These are phyloP conservation scores for Schizothecium vesticola DNA, from an alignment of 495 filamentous ascomycete genomes.

Conservation along the genomic window DNA sequence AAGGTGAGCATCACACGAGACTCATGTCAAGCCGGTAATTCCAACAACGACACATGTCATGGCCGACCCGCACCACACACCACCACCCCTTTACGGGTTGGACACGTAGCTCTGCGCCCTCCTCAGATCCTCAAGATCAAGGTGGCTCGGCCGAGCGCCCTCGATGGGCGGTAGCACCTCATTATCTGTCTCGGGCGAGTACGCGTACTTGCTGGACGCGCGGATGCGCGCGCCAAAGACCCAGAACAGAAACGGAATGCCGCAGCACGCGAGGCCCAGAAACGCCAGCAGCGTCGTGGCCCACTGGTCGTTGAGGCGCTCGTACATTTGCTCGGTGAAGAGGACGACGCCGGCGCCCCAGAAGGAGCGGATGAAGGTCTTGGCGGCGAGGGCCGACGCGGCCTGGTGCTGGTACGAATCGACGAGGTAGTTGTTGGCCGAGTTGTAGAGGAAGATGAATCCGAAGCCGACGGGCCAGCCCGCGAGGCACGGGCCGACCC, in stretches of 20 bases:
- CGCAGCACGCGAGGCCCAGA: constrained; percentile 65
- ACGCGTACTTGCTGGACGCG: constrained; percentile 59
- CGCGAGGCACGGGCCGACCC: constrained; percentile 66
- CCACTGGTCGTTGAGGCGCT: constrained; percentile 67
- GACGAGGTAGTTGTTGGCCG: constrained; percentile 76
- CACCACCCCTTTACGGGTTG: constrained; percentile 33
- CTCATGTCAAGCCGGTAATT: background rate
- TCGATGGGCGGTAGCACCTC: constrained; percentile 25
- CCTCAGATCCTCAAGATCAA: constrained; percentile 31
- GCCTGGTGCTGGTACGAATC: constrained; percentile 82
- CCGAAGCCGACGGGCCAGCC: constrained; percentile 73
- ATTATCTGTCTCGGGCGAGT: constrained; percentile 26
- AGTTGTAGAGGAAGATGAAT: constrained; percentile 82
- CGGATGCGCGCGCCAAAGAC: constrained; percentile 66
- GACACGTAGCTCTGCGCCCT: constrained; percentile 39
- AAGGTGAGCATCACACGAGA: background rate
- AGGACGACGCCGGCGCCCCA: constrained; percentile 73
- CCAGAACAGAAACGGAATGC: constrained; percentile 73
- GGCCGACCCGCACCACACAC: too few species aligned
- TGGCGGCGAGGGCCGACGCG: constrained; percentile 79
- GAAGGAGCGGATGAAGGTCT: constrained; percentile 72
- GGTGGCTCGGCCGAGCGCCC: constrained; percentile 17
- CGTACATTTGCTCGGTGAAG: constrained; percentile 79
- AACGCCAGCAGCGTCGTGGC: constrained; percentile 66
- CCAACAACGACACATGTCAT: background rate